Base-by-base conservation (phyloP, 139 green algal genomes). In the Chloropicon primus region DNA sequence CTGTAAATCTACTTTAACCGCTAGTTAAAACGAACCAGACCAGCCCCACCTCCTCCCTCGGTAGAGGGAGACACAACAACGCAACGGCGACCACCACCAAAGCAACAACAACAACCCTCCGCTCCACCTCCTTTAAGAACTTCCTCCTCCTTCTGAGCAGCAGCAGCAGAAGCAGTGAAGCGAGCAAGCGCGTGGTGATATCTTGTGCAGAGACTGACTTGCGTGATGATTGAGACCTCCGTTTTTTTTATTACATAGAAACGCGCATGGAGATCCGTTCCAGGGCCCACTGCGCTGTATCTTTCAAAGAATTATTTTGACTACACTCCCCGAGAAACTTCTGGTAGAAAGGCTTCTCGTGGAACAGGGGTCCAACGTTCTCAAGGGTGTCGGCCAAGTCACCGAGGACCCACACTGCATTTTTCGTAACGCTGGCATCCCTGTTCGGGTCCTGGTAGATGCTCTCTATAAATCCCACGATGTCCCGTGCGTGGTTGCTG, bases 381-480 rank as follows among this genome's bases (percentile, higher is more conserved):
- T 78, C 29, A 25, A 91, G 26, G 0, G 75, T 80, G 28, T 80
- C 79, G 1, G 89, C 90, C 29, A 94, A 26, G 72, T 95, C 90
- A 23, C 90, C 90, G 77, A 95, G 77, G 71, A 93, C 75, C 2
- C 83, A 87, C 2, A 90, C 75, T n/a, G 85, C 86, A 2, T 81
- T 75, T 53, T 85, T 88, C 21, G 74, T 88, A 2, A 95, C 90
- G 3, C 24, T 24, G 2, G 73, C 77, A 22, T 74, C 76, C 78
- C 78, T 82, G n/a, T 84, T 78, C 24, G 79, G 78, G 83, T 95
- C 90, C 21, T 80, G 75, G 71, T 80, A 83, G 28, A 94, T 84
- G 25, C 76, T 80, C 78, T 90, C 85, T 29, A 90, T 80, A 80
- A 93, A 95, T 21, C 85, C 78, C 23, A 95, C 29, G 73, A 92